These are phyloP conservation scores for Podaxis carcinomalis DNA, from an alignment of 768 basidiomycete species.

Conservation along the genomic window DNA sequence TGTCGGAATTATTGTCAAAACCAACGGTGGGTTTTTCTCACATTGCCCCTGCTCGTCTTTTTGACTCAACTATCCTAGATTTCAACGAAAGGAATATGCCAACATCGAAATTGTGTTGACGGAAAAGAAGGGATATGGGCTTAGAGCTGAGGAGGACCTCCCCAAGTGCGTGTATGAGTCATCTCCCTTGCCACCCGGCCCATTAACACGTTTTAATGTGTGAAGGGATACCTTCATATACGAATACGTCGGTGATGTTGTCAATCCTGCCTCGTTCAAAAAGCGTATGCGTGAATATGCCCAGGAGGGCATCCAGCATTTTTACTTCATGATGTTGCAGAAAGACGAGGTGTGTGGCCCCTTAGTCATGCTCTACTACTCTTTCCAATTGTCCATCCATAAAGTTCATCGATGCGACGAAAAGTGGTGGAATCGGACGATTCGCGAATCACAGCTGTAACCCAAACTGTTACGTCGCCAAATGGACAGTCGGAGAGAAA, in stretches of 20 bases:
- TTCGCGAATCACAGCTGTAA: slow-evolving; percentile 98
- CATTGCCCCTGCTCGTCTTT: slow-evolving; percentile 2
- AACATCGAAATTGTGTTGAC: slow-evolving; percentile 88
- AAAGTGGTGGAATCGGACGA: slow-evolving; percentile 92
- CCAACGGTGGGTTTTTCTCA: slow-evolving; percentile 64
- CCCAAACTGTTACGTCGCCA: slow-evolving; percentile 96
- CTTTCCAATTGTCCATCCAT: background rate
- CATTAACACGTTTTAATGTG: slow-evolving; percentile 12
- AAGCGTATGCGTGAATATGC: slow-evolving; percentile 94
- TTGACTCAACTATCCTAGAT: slow-evolving; percentile 43
- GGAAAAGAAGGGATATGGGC: slow-evolving; percentile 93
- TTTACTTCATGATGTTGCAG: slow-evolving; percentile 99
- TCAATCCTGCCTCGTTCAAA: slow-evolving; percentile 80
- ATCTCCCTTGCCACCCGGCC: background rate
- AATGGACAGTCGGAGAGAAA: slow-evolving; percentile 89
- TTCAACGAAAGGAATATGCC: slow-evolving; percentile 83
- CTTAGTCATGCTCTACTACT: background rate
- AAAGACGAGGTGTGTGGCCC: slow-evolving; percentile 77
- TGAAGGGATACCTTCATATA: slow-evolving; percentile 88
- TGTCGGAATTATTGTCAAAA: slow-evolving; percentile 83
- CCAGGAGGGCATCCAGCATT: slow-evolving; percentile 89
- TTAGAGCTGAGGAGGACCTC: slow-evolving; percentile 71
- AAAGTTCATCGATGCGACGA: slow-evolving; percentile 97
- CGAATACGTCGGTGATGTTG: slow-evolving; percentile 97
- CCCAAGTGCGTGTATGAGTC: slow-evolving; percentile 45